Base-by-base conservation (phyloP, 306 rosid genomes). In the Datisca glomerata region DNA sequence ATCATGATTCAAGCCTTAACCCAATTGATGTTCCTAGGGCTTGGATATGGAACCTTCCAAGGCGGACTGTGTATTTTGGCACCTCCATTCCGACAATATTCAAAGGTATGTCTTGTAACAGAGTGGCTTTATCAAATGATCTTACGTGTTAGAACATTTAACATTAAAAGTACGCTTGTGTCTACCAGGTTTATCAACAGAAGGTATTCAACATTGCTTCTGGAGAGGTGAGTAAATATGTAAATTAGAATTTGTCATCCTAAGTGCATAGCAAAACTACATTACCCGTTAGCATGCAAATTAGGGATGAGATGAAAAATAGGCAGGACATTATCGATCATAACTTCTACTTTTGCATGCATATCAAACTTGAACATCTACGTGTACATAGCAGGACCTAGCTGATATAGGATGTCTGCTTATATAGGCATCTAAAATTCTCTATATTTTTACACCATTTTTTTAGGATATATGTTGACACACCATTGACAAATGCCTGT, bases 51-150 rank as follows among this genome's bases (percentile, higher is more conserved):
- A 71, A 71, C 37, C 63, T 71, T 16, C 56, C 51, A 15, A 61
- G 78, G 59, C 67, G 73, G 18, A 71, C 78, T 1, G 78, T 71
- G 31, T 71, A 71, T 47, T 71, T 71, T 12, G 78, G 78, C 37
- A 71, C 78, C 63, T 71, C 78, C 18, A 53, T 71, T 27, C 69
- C 78, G 34, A 41, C 73, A 7, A 71, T 71, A 54, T 54, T 54
- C 21, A 54, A 54, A 54, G 59, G 59, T 54, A 41, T 5, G 4
- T 29, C 11, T 27, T 14, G 12, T 24, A 20, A 28, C 24, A 51
- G 40, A 51, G 18, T 6, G 24, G 23, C 34, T 42, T 34, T 33
- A 49, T 49, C 6, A 19, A 18, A 13, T 32, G 41, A 47, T n/a
- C n/a, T 32, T 18, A 25, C 4, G 31, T 25, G 31, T 4, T 25